Percentiles rank a stretch among this genome's conserved stretches.
phyloP scores from a whole-genome alignment of 805 yeast species.

The Scheffersomyces ergatensis region DNA sequence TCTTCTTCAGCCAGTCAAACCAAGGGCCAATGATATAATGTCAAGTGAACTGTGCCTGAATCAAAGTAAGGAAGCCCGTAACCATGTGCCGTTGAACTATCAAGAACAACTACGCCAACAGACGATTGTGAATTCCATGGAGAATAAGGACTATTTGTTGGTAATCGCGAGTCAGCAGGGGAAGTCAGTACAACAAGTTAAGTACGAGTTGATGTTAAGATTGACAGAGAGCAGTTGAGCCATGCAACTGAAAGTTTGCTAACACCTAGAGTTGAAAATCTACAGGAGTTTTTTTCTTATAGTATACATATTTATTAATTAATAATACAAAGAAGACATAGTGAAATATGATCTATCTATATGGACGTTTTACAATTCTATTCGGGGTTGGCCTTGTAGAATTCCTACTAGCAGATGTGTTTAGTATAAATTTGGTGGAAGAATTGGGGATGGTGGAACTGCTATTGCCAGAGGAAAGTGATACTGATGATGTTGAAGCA shows the following conservation, averaged over 20 bases:
- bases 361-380: background rate
- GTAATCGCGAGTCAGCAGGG: slow-evolving; percentile 40
- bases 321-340: too few relatives aligned
- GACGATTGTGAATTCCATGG: slow-evolving; percentile 36
- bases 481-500: background rate
- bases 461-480: background rate
- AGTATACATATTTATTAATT: background rate
- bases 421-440: background rate
- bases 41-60: too few relatives aligned
- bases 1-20: too few relatives aligned
- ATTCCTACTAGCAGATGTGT: background rate
- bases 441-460: background rate
- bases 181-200: slow-evolving; percentile 42
- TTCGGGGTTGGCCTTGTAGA: background rate
- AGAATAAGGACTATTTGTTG: slow-evolving; percentile 35
- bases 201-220: slow-evolving; percentile 34
- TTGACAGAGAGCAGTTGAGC: slow-evolving; percentile 13
- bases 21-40: too few relatives aligned
- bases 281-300: too few relatives aligned
- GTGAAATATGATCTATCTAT: background rate
- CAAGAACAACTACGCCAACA: slow-evolving; percentile 30
- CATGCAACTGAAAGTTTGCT: too few relatives aligned
- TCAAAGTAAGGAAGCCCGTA: too few relatives aligned
- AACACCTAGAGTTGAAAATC: too few relatives aligned
- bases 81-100: slow-evolving; percentile 12